Base-by-base conservation (phyloP, 1,284 basidiomycete species). In the Apiotrichum siamense region DNA sequence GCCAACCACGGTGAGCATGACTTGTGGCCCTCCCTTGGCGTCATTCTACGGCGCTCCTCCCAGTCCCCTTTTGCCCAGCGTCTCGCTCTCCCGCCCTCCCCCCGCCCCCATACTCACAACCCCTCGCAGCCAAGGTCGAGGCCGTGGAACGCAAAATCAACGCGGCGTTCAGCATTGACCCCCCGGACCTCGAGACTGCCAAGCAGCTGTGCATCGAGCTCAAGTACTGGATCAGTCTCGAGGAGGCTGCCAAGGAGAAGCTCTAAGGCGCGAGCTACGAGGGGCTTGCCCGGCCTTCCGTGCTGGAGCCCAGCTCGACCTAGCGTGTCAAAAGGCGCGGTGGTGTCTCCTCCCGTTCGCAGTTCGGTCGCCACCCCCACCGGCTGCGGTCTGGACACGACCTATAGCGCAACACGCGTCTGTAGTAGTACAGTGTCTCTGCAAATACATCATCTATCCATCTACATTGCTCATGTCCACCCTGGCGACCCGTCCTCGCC, bases 191-290 rank as follows among this genome's bases (percentile, higher is more conserved):
- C 80, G 64, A 68, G 7, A 64, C 70, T 2, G 84, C 81, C 0
- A 84, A 82, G 66, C 67, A 70, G 17, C 79, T 80, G 11, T 80
- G 85, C 13, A 80, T 90, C 24, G 79, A 84, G 61, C 77, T 94
- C 24, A 82, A 83, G 61, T 96, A 93, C 67, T 74, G 88, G 66
- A 75, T 82, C 47, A 82, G 84, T n/a, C 83, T 93, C 21, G 78
- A 82, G 35, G 74, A 78, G 12, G 88, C 90, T 7, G 85, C 82
- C 5, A 78, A 77, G 54, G 78, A 78, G 29, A 52, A 47, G 38
- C 41, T 37, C 31, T 37, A 36, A 13, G 12, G 26, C 7, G 13
- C 17, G 29, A 31, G 29, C 9, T 31, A n/a, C 29, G 29, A 31
- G n/a, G n/a, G n/a, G n/a, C n/a, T n/a, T n/a, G n/a, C n/a, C n/a